Conservation (phyloP, 1,284 basidiomycete species). For the Mycena sp. region DNA sequence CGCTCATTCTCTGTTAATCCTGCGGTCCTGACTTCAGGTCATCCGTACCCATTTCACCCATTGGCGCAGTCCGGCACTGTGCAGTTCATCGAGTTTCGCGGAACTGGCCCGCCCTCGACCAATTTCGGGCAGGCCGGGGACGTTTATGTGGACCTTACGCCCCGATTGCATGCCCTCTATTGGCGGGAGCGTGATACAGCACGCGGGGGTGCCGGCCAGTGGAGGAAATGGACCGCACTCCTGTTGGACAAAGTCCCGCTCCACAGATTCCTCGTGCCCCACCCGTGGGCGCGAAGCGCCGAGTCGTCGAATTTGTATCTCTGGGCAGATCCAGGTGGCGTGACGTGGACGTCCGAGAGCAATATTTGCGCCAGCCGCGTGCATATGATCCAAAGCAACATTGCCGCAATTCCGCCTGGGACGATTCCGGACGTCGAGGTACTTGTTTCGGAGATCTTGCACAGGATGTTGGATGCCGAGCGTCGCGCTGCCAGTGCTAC, state of each 20-base stretch:
- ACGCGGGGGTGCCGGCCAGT: constrained; percentile 11
- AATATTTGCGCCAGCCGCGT: constrained; percentile 26
- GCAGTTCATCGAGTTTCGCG: constrained; percentile 30
- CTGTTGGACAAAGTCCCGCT: constrained; percentile 27
- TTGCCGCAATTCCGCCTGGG: constrained; percentile 16
- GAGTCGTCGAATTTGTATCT: constrained; percentile 31
- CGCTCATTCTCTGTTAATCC: constrained; percentile 25
- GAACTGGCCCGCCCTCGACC: constrained; percentile 26
- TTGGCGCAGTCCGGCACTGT: constrained; percentile 11
- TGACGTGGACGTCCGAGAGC: constrained; percentile 28
- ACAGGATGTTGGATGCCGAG: constrained; percentile 24
- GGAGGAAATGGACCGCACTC: constrained; percentile 26
- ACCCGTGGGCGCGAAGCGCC: constrained; percentile 29
- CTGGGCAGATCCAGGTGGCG: constrained; percentile 31
- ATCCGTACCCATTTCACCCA: constrained; percentile 27
- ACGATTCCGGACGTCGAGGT: constrained; percentile 17
- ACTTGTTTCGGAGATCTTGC: constrained; percentile 26
- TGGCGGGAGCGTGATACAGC: constrained; percentile 28
- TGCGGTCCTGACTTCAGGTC: constrained; percentile 11
- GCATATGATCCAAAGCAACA: constrained; percentile 25
- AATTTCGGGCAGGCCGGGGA: constrained; percentile 30
- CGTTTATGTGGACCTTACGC: constrained; percentile 31
- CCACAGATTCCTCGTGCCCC: constrained; percentile 20
- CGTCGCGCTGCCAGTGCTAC: not conserved
- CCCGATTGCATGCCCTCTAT: constrained; percentile 23